A percentile compares a stretch with the other conserved stretches of the same genome.
phyloP scores from a whole-genome alignment of 1,284 basidiomycete genomes.

The Athelia sp. region DNA sequence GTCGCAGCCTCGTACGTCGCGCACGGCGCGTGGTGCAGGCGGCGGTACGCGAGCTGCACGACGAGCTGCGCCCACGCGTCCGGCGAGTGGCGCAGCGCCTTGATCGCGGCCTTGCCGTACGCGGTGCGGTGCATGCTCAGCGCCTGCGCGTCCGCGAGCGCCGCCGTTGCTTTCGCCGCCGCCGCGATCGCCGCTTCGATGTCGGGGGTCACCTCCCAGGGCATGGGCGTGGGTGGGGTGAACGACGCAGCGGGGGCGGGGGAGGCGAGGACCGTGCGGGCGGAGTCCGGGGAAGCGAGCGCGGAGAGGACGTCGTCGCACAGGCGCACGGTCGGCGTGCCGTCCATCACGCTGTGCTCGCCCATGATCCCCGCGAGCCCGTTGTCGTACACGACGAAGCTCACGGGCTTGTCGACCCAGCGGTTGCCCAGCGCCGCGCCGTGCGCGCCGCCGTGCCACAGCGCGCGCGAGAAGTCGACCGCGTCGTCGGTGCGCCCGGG shows the following conservation, averaged over 20 bases:
- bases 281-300: constrained; percentile 18
- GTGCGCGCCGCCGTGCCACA: constrained; percentile 70
- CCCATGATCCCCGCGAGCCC: constrained; percentile 81
- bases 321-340: constrained; percentile 58
- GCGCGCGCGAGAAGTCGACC: constrained; percentile 54
- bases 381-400: constrained; percentile 81
- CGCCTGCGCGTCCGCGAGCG: constrained; percentile 64
- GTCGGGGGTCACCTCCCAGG: constrained; percentile 59
- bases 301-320: constrained; percentile 42
- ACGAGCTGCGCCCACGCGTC: constrained; percentile 92
- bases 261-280: constrained; percentile 24
- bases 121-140: constrained; percentile 63
- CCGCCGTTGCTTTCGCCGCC: constrained; percentile 53
- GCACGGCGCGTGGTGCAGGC: constrained; percentile 44
- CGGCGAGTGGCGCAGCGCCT: constrained; percentile 78
- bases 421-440: constrained; percentile 54
- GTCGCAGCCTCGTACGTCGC: constrained; percentile 89
- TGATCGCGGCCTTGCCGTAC: constrained; percentile 88
- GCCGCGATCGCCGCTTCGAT: constrained; percentile 45
- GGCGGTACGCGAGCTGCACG: constrained; percentile 80
- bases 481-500: constrained; percentile 28
- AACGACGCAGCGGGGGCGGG: constrained; percentile 4
- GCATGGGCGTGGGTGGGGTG: constrained; percentile 34
- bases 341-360: constrained; percentile 92
- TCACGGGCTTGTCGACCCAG: constrained; percentile 82